These are phyloP conservation scores for Leavenworthia alabamica DNA, from an alignment of 345 rosid species.

Conservation along the genomic window DNA sequence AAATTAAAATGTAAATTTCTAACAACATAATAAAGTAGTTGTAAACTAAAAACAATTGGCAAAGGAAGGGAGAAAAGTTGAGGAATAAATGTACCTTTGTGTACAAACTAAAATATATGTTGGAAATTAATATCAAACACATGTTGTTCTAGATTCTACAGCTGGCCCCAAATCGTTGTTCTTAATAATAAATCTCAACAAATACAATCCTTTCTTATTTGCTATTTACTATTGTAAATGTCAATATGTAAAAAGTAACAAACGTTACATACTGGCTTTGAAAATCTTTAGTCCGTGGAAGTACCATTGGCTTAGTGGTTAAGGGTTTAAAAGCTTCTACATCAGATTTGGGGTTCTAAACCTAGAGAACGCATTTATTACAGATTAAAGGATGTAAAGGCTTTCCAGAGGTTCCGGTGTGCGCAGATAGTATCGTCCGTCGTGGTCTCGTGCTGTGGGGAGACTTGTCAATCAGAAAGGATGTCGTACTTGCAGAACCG, in stretches of 20 bases:
- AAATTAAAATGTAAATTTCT: not conserved
- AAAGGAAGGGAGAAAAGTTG: constrained; percentile 8
- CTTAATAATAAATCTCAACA: not conserved
- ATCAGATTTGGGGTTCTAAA: too few species aligned
- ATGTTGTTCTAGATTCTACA: constrained; percentile 25
- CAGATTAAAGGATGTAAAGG: too few species aligned
- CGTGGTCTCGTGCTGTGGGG: too few species aligned
- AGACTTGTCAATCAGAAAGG: too few species aligned
- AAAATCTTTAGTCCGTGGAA: not conserved
- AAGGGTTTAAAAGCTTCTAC: too few species aligned
- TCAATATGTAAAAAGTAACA: not conserved
- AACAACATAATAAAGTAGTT: not conserved
- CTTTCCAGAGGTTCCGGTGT: too few species aligned
- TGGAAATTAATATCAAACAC: constrained; percentile 11
- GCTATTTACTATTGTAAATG: not conserved
- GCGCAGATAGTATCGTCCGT: too few species aligned
- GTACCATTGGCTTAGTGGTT: too few species aligned
- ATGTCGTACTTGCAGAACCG: too few species aligned
- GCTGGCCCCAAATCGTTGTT: constrained; percentile 14
- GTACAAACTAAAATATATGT: constrained; percentile 22
- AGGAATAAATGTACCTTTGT: constrained; percentile 30
- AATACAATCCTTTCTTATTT: not conserved
- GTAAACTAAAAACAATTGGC: not conserved
- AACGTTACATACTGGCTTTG: not conserved
- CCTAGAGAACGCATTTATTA: too few species aligned